Evolutionary conservation across 352 stramenopile genomes (phyloP).

Genomic region (Phytophthora pseudosyringae): DNA sequence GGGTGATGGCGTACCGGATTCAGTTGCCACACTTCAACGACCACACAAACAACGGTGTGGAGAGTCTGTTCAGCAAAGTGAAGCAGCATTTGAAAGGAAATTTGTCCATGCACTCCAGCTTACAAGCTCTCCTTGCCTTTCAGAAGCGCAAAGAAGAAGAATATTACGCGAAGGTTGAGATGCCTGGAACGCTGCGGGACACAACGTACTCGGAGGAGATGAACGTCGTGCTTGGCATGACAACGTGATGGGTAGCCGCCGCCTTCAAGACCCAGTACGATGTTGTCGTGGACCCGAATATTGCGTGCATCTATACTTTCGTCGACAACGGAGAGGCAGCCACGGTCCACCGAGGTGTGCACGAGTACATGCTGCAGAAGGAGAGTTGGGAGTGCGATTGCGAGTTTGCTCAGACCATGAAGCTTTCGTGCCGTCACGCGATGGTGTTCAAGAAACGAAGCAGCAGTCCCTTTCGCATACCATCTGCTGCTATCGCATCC

Average conservation of each 20-base stretch:
- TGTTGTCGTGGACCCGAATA: neutral
- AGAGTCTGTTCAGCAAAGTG: constrained; percentile 17
- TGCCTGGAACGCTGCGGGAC: neutral
- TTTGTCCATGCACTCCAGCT: constrained; percentile 1
- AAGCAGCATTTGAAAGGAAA: constrained; percentile 3
- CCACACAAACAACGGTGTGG: neutral
- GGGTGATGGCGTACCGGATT: constrained; percentile 2
- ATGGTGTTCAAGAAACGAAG: constrained; percentile 13
- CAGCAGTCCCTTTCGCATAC: constrained; percentile 14
- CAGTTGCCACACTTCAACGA: neutral
- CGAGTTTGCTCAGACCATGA: constrained; percentile 5
- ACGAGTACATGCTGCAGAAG: constrained; percentile 14
- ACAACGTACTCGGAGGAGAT: constrained; percentile 2
- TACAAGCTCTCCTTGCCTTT: neutral
- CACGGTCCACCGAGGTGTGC: neutral
- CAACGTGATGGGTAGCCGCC: constrained; percentile 3
- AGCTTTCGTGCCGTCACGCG: constrained; percentile 15
- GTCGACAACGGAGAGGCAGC: neutral
- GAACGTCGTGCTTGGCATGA: constrained; percentile 1
- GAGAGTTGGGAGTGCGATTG: constrained; percentile 4
- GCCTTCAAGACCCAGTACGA: constrained; percentile 3
- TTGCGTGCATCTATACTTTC: neutral
- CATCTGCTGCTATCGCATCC: constrained; percentile 7
- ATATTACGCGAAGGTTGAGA: neutral
- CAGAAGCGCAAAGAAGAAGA: neutral